phyloP scores from a whole-genome alignment of 1,284 basidiomycete genomes.

The Trametes hirsuta region DNA sequence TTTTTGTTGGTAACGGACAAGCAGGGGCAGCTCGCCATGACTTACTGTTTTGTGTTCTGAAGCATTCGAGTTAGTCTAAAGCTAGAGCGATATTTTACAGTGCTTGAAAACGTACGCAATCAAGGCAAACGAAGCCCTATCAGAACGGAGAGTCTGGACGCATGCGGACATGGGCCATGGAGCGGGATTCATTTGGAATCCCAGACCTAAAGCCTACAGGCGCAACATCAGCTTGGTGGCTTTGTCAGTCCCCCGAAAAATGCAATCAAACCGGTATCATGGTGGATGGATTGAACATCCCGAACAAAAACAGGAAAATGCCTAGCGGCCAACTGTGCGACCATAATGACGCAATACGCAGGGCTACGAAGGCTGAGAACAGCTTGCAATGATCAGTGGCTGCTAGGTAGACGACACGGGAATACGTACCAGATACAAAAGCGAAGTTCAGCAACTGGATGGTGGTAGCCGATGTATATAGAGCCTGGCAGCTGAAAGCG shows the following conservation, averaged over 20 bases:
- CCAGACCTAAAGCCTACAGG: neutral
- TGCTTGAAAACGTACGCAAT: neutral
- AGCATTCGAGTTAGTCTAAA: too few relatives aligned
- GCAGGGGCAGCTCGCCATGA: neutral
- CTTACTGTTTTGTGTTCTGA: neutral
- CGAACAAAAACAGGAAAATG: neutral
- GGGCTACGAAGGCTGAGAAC: neutral
- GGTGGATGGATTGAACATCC: neutral
- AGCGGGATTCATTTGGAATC: neutral
- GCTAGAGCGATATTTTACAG: too few relatives aligned
- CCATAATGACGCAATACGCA: conserved; percentile 1
- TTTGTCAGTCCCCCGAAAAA: too few relatives aligned
- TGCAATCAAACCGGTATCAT: neutral
- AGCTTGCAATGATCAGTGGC: neutral
- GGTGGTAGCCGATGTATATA: neutral
- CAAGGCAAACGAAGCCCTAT: neutral
- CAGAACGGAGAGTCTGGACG: neutral
- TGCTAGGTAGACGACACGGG: neutral
- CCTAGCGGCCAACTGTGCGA: neutral
- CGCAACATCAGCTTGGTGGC: neutral
- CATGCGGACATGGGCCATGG: neutral
- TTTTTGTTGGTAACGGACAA: neutral
- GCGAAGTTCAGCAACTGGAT: neutral
- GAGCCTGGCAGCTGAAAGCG: neutral
- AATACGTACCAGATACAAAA: neutral